A percentile compares a stretch with the other conserved stretches of the same genome.
Evolutionary conservation across 495 filamentous ascomycete genomes (phyloP).

Genomic region (Podospora didyma): DNA sequence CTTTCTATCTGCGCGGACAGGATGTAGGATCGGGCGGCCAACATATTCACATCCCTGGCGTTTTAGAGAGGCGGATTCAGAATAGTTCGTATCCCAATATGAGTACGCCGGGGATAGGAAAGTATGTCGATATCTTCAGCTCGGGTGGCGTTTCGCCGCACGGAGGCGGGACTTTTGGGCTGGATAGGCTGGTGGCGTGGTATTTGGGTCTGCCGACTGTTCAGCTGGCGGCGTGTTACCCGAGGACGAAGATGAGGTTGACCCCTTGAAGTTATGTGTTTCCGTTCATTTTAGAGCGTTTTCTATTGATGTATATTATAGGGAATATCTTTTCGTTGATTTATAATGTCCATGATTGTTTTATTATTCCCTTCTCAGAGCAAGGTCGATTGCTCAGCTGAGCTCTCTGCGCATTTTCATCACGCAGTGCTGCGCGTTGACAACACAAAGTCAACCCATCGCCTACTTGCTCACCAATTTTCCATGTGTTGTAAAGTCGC

Average conservation of each 20-base stretch:
- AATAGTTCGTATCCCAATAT: conserved; percentile 67
- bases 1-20: conserved; percentile 90
- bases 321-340: no score
- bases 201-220: conserved; percentile 82
- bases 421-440: no score
- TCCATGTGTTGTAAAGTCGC: no score
- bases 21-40: conserved; percentile 74
- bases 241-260: conserved; percentile 80
- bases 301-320: no score
- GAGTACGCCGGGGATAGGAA: conserved; percentile 73
- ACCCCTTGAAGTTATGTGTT: conserved; percentile 51
- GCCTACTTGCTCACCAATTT: no score
- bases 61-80: conserved; percentile 64
- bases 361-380: no score
- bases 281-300: no score
- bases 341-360: no score
- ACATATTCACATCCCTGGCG: conserved; percentile 70
- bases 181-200: conserved; percentile 87
- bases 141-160: conserved; percentile 72
- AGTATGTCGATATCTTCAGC: conserved; percentile 79
- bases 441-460: no score
- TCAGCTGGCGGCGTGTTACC: conserved; percentile 72
- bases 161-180: conserved; percentile 79
- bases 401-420: no score
- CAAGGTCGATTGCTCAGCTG: no score